phyloP scores from a whole-genome alignment of 148 eudicot species.

The Chenopodium suecicum region DNA sequence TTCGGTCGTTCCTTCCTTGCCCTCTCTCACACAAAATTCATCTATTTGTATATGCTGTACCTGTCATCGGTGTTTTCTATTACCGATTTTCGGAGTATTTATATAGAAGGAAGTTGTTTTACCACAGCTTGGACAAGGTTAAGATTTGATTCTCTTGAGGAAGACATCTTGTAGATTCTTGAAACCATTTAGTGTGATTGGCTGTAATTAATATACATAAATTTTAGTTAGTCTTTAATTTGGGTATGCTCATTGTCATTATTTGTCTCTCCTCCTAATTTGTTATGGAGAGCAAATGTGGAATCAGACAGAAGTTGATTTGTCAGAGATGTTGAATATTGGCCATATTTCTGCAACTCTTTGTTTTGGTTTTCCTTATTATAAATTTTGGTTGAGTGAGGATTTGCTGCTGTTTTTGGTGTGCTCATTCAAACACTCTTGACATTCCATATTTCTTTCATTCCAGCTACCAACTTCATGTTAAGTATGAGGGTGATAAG shows the following conservation, averaged over 20 bases:
- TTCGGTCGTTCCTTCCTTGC: background rate
- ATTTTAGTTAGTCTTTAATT: background rate
- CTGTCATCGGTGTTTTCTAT: slow-evolving; percentile 11
- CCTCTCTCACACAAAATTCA: background rate
- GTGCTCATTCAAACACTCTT: too few relatives aligned
- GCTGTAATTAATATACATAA: background rate
- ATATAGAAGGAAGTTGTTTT: slow-evolving; percentile 6
- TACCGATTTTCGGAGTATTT: background rate
- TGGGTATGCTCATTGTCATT: background rate
- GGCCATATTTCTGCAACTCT: too few relatives aligned
- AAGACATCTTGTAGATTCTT: slow-evolving; percentile 14
- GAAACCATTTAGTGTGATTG: slow-evolving; percentile 4
- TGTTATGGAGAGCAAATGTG: background rate
- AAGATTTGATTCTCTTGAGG: background rate
- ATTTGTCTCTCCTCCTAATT: background rate
- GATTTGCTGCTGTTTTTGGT: too few relatives aligned
- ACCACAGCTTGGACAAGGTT: background rate
- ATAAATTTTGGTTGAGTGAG: too few relatives aligned
- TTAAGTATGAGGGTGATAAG: too few relatives aligned
- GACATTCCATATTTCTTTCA: too few relatives aligned
- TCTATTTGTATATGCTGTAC: slow-evolving; percentile 24
- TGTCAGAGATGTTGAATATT: too few relatives aligned
- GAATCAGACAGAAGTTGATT: too few relatives aligned
- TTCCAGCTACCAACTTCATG: too few relatives aligned
- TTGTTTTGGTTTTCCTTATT: too few relatives aligned